These are phyloP conservation scores for Lotus japonicus DNA, from an alignment of 306 rosid genomes.

Conservation along the genomic window DNA sequence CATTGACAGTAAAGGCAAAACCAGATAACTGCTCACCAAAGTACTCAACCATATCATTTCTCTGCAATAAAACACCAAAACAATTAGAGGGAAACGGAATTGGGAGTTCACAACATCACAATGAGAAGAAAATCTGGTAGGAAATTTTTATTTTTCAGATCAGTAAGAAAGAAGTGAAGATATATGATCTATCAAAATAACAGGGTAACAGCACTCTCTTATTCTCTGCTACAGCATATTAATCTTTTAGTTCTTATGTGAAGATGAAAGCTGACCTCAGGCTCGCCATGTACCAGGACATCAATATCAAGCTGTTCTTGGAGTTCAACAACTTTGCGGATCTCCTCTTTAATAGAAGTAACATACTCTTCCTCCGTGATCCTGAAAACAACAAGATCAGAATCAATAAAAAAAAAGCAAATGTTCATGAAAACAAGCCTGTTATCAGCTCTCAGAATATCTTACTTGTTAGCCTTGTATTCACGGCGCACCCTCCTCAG, in stretches of 20 bases:
- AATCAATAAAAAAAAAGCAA: neutral
- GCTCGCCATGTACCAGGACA: constrained; percentile 87
- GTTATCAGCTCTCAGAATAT: constrained; percentile 1
- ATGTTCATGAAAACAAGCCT: constrained; percentile 1
- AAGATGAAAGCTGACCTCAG: constrained; percentile 57
- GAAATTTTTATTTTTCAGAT: neutral
- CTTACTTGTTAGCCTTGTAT: constrained; percentile 80
- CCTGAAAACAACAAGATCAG: constrained; percentile 31
- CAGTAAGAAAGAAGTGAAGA: neutral
- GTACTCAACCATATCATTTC: constrained; percentile 91
- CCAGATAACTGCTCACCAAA: constrained; percentile 89
- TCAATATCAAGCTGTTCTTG: constrained; percentile 87
- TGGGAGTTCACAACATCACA: neutral
- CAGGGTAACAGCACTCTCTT: neutral
- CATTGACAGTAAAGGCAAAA: constrained; percentile 75
- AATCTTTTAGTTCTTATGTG: neutral
- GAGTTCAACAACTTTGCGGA: constrained; percentile 63
- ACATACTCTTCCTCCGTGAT: constrained; percentile 78
- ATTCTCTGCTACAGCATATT: neutral
- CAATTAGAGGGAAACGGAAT: constrained; percentile 13
- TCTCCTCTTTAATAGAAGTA: constrained; percentile 63
- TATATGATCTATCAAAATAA: neutral
- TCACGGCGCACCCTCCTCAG: constrained; percentile 88
- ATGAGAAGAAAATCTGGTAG: neutral
- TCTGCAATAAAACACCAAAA: constrained; percentile 41